phyloP scores from a whole-genome alignment of 805 yeast species.

The Metschnikowia gelsemii region DNA sequence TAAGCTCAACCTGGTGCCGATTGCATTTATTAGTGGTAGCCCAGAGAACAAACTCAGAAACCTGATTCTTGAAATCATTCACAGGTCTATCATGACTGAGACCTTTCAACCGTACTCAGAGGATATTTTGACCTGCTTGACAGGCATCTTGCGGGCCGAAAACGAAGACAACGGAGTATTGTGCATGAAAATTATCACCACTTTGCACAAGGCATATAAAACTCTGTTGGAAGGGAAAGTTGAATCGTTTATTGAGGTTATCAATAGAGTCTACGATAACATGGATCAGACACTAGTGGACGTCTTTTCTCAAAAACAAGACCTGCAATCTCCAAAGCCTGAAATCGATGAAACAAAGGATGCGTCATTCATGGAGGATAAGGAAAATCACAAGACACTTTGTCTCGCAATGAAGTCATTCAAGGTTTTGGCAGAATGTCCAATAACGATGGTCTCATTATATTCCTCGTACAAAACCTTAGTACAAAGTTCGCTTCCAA shows the following conservation, averaged over 20 bases:
- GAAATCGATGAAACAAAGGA: conserved; percentile 16
- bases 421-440: conserved; percentile 93
- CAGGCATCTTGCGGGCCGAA: conserved; percentile 63
- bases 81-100: conserved; percentile 80
- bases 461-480: conserved; percentile 83
- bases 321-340: conserved; percentile 11
- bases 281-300: conserved; percentile 73
- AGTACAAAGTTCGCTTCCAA: conserved; percentile 67
- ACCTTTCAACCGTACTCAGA: conserved; percentile 69
- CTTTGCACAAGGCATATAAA: conserved; percentile 83
- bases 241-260: conserved; percentile 72
- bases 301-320: conserved; percentile 48
- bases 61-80: conserved; percentile 72
- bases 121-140: conserved; percentile 57
- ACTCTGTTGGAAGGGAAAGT: conserved; percentile 64
- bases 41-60: conserved; percentile 78
- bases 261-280: conserved; percentile 74
- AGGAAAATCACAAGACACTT: conserved; percentile 49
- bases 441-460: conserved; percentile 91
- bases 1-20: conserved; percentile 64
- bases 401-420: conserved; percentile 75
- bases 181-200: conserved; percentile 83
- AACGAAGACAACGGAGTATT: conserved; percentile 95
- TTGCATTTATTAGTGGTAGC: conserved; percentile 64
- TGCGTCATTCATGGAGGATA: conserved; percentile 14